These are phyloP conservation scores for Suillus subaureus DNA, from an alignment of 768 basidiomycete species.

Conservation along the genomic window DNA sequence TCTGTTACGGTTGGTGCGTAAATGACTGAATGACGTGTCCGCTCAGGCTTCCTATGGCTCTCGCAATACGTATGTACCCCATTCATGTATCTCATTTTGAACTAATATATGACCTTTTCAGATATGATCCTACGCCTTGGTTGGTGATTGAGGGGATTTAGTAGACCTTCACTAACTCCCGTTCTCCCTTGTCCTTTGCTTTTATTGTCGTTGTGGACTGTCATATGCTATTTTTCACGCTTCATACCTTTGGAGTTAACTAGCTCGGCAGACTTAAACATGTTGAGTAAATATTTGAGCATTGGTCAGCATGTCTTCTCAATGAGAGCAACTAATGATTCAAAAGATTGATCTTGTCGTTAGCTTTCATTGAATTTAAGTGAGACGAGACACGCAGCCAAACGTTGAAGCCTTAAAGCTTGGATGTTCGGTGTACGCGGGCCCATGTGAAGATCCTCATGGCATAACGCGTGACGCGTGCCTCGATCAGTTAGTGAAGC, in stretches of 20 bases:
- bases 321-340: background rate
- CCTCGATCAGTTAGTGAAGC: no score
- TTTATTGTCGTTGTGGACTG: background rate
- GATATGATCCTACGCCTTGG: background rate
- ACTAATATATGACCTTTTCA: background rate
- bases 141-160: background rate
- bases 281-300: background rate
- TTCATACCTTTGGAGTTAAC: slow-evolving; percentile 4
- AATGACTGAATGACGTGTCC: slow-evolving; percentile 10
- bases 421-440: no score
- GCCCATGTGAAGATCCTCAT: no score
- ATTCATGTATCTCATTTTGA: background rate
- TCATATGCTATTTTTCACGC: slow-evolving; percentile 4
- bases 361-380: background rate
- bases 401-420: no score
- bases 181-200: background rate
- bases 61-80: slow-evolving; percentile 84
- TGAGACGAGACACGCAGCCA: background rate
- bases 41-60: slow-evolving; percentile 87
- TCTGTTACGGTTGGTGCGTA: slow-evolving; percentile 5
- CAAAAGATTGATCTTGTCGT: background rate
- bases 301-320: background rate
- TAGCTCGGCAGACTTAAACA: background rate
- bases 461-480: no score
- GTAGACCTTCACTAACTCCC: background rate